phyloP scores from a whole-genome alignment of 2,329 filamentous ascomycete species.

The Botrytis paeoniae region DNA sequence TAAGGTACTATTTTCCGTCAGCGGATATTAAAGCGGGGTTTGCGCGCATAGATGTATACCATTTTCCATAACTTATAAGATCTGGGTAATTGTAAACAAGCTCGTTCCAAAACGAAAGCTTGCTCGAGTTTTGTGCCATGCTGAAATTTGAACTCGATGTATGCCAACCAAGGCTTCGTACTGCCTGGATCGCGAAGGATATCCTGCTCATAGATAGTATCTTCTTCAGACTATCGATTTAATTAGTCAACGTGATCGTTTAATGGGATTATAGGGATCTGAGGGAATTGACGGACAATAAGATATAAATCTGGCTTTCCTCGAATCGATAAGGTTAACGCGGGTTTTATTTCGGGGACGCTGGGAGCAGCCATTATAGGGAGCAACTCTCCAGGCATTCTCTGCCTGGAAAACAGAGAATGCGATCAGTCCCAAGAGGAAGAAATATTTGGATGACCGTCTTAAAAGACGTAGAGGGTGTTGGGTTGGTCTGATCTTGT shows the following conservation, averaged over 20 bases:
- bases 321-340: slow-evolving; percentile 30
- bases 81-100: slow-evolving; percentile 82
- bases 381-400: slow-evolving; percentile 40
- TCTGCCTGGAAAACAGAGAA: slow-evolving; percentile 32
- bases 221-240: slow-evolving; percentile 69
- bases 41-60: slow-evolving; percentile 45
- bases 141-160: slow-evolving; percentile 85
- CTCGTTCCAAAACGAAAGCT: slow-evolving; percentile 82
- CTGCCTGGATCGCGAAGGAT: slow-evolving; percentile 80
- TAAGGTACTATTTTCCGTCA: slow-evolving; percentile 64
- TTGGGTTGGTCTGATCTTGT: slow-evolving; percentile 9
- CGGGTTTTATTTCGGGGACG: slow-evolving; percentile 25
- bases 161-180: slow-evolving; percentile 92
- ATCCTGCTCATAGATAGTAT: slow-evolving; percentile 95
- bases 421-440: slow-evolving; percentile 29
- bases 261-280: not conserved
- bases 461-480: slow-evolving; percentile 14
- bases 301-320: slow-evolving; percentile 39
- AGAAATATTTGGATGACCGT: slow-evolving; percentile 20
- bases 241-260: slow-evolving; percentile 24
- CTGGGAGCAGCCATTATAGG: slow-evolving; percentile 38
- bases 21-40: slow-evolving; percentile 17
- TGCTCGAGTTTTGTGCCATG: slow-evolving; percentile 85
- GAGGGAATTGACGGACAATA: slow-evolving; percentile 34
- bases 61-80: slow-evolving; percentile 99